Base-by-base conservation (phyloP, 371 early-diverging fungal genomes). In the Syncephalastrum racemosum region DNA sequence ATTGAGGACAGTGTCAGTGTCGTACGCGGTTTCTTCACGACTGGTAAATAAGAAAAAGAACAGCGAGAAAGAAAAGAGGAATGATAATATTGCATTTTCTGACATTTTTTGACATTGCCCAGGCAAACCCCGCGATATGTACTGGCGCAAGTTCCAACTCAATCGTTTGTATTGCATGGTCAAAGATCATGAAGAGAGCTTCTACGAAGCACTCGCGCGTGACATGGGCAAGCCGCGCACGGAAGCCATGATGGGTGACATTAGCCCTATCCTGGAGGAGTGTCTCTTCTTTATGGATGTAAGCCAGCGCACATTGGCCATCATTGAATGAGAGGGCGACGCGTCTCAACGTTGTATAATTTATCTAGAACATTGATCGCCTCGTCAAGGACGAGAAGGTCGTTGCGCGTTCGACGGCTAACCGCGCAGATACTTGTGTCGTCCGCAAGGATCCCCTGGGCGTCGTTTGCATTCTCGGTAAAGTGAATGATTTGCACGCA, bases 371-470 rank as follows among this genome's bases (percentile, higher is more conserved):
- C 62, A 70, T 83, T 56, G 88, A 90, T 47, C 64, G 68, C 31
- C 75, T 89, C 69, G 71, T 72, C 45, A 77, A 78, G 62, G 84
- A 87, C 20, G 70, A 75, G 25, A 53, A 61, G 31, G 64, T 77
- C 40, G 56, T 66, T 36, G 64, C 79, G 7, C 58, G 74, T 25
- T 55, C 48, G 13, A 7, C 56, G 5, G n/a, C 50, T 10, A 62
- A 78, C 41, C 54, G 67, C 0, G 50, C 60, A 46, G 72, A 74
- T 59, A 73, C 75, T 54, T 67, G 77, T 10, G 52, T 81, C 39
- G 71, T 89, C 51, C 83, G 86, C 50, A 79, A 75, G 47, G 92
- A 89, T 42, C 92, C 96, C 4, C 76, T 84, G 53, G 96, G 96
- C 64, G 70, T 86, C 7, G 89, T 87, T 5, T 67, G 83, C 19